These are phyloP conservation scores for Penicillium brasilianum DNA, from an alignment of 2,329 filamentous ascomycete species.

Conservation along the genomic window DNA sequence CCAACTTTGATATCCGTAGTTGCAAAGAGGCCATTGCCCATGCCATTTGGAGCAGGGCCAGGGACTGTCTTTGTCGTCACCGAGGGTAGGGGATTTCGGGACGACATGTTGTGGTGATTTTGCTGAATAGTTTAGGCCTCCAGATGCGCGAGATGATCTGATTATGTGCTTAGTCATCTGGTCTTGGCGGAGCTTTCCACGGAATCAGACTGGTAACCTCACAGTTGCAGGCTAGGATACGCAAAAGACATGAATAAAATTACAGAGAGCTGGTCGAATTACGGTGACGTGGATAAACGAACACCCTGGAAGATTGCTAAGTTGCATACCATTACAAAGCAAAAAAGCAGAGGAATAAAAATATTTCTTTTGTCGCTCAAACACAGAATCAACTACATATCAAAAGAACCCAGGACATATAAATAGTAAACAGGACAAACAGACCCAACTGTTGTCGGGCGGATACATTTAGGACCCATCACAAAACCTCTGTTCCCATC, in stretches of 20 bases:
- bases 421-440: slow-evolving; percentile 19
- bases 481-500: slow-evolving; percentile 13
- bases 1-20: slow-evolving; percentile 54
- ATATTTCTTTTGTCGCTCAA: slow-evolving; percentile 39
- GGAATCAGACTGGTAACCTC: too few species aligned
- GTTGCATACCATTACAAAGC: not conserved
- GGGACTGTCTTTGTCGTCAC: slow-evolving; percentile 33
- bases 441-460: slow-evolving; percentile 20
- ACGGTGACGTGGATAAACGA: not conserved
- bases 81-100: slow-evolving; percentile 20
- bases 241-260: not conserved
- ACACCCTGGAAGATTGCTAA: not conserved
- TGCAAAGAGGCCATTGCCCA: slow-evolving; percentile 63
- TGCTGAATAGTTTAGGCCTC: not conserved
- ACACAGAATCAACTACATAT: slow-evolving; percentile 33
- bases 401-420: slow-evolving; percentile 17
- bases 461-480: slow-evolving; percentile 19
- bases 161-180: slow-evolving; percentile 16
- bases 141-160: slow-evolving; percentile 1
- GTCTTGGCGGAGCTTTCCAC: not conserved
- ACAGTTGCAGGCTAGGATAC: not conserved
- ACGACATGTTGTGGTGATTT: slow-evolving; percentile 29
- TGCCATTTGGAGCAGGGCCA: slow-evolving; percentile 32
- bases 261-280: not conserved
- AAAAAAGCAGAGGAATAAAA: slow-evolving; percentile 10